Percentiles rank a stretch among this genome's conserved stretches.
Evolutionary conservation across 2,329 filamentous ascomycete species (phyloP).

Genomic region (Scedosporium aurantiacum): DNA sequence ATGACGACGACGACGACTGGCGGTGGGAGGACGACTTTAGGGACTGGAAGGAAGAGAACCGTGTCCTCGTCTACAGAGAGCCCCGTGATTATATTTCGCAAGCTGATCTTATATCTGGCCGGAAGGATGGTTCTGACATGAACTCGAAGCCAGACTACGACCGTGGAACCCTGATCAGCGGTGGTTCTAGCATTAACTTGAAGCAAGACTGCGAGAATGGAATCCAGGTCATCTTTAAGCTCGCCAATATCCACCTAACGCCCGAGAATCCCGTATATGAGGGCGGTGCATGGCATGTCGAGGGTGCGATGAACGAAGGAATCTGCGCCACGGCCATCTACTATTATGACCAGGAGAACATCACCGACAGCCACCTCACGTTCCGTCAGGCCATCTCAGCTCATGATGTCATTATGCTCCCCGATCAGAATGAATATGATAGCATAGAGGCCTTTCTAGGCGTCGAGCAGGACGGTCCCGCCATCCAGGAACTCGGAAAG

Average conservation of each 20-base stretch:
- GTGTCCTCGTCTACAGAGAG: constrained; percentile 12
- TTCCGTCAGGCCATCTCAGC: constrained; percentile 33
- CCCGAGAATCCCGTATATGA: constrained; percentile 44
- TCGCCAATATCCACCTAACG: constrained; percentile 49
- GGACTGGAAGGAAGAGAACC: constrained; percentile 5
- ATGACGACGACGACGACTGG: constrained; percentile 9
- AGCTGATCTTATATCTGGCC: background rate
- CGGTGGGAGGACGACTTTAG: constrained; percentile 10
- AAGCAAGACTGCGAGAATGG: constrained; percentile 13
- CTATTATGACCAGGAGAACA: constrained; percentile 51
- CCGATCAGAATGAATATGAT: constrained; percentile 22
- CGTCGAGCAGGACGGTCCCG: constrained; percentile 12
- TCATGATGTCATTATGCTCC: constrained; percentile 15
- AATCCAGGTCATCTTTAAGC: constrained; percentile 53
- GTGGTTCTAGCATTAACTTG: constrained; percentile 17
- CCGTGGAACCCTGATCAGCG: constrained; percentile 42
- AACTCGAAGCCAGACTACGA: constrained; percentile 6
- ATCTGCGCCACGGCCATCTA: constrained; percentile 53
- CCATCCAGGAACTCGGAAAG: constrained; percentile 26
- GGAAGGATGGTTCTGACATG: constrained; percentile 7
- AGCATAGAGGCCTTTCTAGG: constrained; percentile 25
- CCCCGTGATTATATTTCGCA: constrained; percentile 11
- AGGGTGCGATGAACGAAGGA: constrained; percentile 48
- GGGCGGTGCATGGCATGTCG: constrained; percentile 44
- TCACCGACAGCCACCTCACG: constrained; percentile 37